Base-by-base conservation (phyloP, 352 stramenopile genomes). In the Thraustotheca clavata region DNA sequence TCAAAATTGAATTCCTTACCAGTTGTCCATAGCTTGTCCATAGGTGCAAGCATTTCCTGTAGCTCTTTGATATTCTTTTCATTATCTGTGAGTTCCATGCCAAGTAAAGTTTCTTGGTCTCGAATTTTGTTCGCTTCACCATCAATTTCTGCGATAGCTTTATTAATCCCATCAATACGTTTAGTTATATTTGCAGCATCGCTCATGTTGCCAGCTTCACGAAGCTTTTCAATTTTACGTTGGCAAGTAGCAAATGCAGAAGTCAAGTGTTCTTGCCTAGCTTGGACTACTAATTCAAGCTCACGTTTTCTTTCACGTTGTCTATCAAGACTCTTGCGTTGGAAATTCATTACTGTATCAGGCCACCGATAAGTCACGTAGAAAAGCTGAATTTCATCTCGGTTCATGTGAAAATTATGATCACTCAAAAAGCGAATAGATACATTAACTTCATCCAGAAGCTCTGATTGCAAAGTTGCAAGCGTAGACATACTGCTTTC, bases 351-450 rank as follows among this genome's bases (percentile, higher is more conserved):
- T 49, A 97, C 87, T 33, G 88, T 94, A 55, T 93, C 83, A 7
- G 91, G 90, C 91, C 90, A 98, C 7, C 85, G 76, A 63, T 91
- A 96, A 11, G 86, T 93, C 24, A 77, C 93, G 62, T 94, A 90
- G 59, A 97, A 94, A 24, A 94, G 73, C 66, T 96, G 83, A 9
- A 97, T 79, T 43, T 98, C 90, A 41, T 98, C 91, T 0, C 89
- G 76, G 18, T 74, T 73, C 72, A 94, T 87, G 18, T 84, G 74
- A 65, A 88, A 96, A 57, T 94, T 83, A 50, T 96, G 87, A 32
- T 86, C 76, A 22, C 96, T 86, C 5, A 98, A 73, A 49, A 97
- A 97, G 55, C 86, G 80, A 29, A 94, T 69, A n/a, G 81, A 74
- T 22, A 75, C 74, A 46, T 84, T 88, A 22, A 95, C 75, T 36